Evolutionary conservation across 371 early-diverging fungal genomes (phyloP).

Genomic region (Zancudomyces culisetae): DNA sequence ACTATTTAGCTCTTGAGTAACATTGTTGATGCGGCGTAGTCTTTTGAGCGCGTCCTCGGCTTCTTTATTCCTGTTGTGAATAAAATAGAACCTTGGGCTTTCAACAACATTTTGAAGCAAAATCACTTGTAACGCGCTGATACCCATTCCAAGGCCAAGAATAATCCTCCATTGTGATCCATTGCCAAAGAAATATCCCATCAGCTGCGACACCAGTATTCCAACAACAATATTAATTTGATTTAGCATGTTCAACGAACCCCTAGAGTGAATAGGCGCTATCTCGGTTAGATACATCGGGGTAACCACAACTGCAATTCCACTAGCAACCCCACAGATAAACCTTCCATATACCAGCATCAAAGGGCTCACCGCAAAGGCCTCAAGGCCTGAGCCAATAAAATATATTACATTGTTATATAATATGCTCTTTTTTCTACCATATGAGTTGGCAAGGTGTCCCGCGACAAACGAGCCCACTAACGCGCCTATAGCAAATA

Average conservation of each 20-base stretch:
- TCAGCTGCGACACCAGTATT: conserved; percentile 44
- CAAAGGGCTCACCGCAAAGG: conserved; percentile 28
- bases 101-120: conserved; percentile 54
- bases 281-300: conserved; percentile 77
- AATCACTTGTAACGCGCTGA: conserved; percentile 38
- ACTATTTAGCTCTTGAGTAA: not conserved
- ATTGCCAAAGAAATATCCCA: conserved; percentile 40
- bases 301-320: conserved; percentile 59
- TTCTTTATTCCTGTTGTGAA: not conserved
- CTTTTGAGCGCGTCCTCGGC: not conserved
- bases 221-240: conserved; percentile 72
- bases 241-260: conserved; percentile 56
- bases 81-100: conserved; percentile 44
- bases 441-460: conserved; percentile 40
- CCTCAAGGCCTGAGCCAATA: conserved; percentile 43
- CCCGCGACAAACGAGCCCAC: conserved; percentile 59
- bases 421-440: conserved; percentile 47
- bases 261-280: conserved; percentile 49
- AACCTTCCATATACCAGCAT: conserved; percentile 55
- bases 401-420: conserved; percentile 39
- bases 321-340: conserved; percentile 67
- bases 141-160: conserved; percentile 29
- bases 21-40: not conserved
- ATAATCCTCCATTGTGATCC: conserved; percentile 44
- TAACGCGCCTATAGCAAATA: conserved; percentile 60